These are phyloP conservation scores for Ananas comosus DNA, from an alignment of 176 grass and related monocot genomes.

Conservation along the genomic window DNA sequence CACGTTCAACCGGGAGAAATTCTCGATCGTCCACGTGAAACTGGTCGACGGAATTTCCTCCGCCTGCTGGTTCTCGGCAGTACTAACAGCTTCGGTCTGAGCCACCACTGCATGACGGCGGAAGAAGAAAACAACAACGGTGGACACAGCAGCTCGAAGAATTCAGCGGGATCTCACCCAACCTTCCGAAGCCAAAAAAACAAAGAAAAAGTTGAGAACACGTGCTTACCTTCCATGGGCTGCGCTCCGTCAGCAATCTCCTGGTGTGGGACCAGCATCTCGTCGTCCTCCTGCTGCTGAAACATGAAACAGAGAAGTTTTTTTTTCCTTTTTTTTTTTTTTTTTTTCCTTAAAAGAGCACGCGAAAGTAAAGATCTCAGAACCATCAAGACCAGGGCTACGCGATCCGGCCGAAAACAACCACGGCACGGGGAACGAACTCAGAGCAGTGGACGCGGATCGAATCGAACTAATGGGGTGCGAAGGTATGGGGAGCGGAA, in stretches of 20 bases:
- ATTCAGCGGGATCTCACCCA: neutral
- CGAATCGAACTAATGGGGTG: neutral
- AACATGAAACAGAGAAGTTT: neutral
- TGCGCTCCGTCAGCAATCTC: constrained; percentile 49
- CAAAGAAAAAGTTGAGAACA: neutral
- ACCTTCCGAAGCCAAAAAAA: constrained; percentile 6
- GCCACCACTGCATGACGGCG: constrained; percentile 29
- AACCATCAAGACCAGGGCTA: constrained; percentile 31
- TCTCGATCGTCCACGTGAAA: constrained; percentile 82
- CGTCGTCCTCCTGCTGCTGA: constrained; percentile 63
- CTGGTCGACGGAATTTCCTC: constrained; percentile 60
- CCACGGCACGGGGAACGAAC: neutral
- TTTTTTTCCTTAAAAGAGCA: neutral
- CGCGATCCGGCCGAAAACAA: constrained; percentile 6
- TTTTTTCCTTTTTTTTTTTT: too few species aligned
- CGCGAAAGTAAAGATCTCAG: constrained; percentile 29
- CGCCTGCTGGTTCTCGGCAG: constrained; percentile 57
- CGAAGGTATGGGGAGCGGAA: neutral
- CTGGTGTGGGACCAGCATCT: constrained; percentile 71
- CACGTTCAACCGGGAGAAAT: constrained; percentile 53
- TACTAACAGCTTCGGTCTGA: constrained; percentile 52
- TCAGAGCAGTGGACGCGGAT: neutral
- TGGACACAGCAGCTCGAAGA: constrained; percentile 1
- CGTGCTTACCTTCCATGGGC: constrained; percentile 79
- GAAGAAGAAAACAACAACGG: constrained; percentile 9